These are phyloP conservation scores for Termitomyces sp. DNA, from an alignment of 768 basidiomycete species.

Conservation along the genomic window DNA sequence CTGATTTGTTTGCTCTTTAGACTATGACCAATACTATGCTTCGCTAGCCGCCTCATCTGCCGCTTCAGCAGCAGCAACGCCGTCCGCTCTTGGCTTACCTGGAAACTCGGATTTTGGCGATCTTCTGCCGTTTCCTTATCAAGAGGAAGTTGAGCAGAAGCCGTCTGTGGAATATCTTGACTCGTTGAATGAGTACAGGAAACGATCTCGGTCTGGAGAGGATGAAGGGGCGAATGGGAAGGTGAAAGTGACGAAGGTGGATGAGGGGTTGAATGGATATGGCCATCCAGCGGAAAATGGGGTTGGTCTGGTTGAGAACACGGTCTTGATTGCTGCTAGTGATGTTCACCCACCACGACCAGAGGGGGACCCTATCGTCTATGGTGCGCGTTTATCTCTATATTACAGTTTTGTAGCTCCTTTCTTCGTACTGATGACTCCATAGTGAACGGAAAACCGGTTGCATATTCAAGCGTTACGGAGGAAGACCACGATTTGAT, in stretches of 20 bases:
- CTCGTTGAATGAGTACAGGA: constrained; percentile 68
- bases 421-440: not conserved
- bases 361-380: constrained; percentile 62
- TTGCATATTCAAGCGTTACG: constrained; percentile 77
- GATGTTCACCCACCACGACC: constrained; percentile 16
- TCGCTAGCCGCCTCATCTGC: constrained; percentile 61
- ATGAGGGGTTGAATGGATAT: constrained; percentile 29
- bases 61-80: constrained; percentile 60
- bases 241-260: constrained; percentile 41
- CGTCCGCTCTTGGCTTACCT: constrained; percentile 46
- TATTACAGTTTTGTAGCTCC: not conserved
- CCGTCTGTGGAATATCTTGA: constrained; percentile 65
- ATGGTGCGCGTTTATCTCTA: constrained; percentile 43
- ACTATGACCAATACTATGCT: constrained; percentile 83
- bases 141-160: constrained; percentile 71
- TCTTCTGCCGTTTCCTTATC: constrained; percentile 28
- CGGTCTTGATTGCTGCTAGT: constrained; percentile 18
- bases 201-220: constrained; percentile 67
- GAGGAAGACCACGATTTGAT: constrained; percentile 92
- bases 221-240: constrained; percentile 41
- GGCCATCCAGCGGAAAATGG: constrained; percentile 21
- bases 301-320: constrained; percentile 20
- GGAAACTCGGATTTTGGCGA: constrained; percentile 50
- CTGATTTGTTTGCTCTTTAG: constrained; percentile 29
- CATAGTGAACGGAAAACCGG: constrained; percentile 71